Evolutionary conservation across 495 filamentous ascomycete genomes (phyloP).

Genomic region (Penicillium maclennaniae): DNA sequence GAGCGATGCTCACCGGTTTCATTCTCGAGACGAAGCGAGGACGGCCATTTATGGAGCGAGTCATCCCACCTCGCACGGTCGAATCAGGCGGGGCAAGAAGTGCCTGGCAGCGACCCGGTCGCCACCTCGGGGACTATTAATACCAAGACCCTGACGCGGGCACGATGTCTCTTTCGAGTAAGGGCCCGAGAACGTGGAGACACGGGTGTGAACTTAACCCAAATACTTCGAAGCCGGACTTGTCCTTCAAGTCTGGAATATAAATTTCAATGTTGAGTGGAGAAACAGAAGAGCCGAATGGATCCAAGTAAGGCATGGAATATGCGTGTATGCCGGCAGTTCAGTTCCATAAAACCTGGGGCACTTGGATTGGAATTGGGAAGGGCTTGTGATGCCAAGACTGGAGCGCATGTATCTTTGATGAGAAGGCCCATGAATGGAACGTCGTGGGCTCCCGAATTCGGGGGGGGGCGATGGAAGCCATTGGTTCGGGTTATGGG

Average conservation of each 20-base stretch:
- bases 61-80: background rate
- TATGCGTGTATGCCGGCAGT: background rate
- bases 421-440: background rate
- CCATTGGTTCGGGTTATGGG: constrained; percentile 19
- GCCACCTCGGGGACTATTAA: constrained; percentile 3
- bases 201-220: background rate
- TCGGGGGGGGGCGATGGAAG: background rate
- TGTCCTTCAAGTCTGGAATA: background rate
- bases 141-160: constrained; percentile 14
- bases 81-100: constrained; percentile 14
- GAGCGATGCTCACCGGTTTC: background rate
- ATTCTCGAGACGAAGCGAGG: constrained; percentile 4
- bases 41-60: background rate
- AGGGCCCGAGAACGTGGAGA: constrained; percentile 16
- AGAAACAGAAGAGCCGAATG: background rate
- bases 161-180: constrained; percentile 18
- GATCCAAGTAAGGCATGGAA: background rate
- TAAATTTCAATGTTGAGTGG: background rate
- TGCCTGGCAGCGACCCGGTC: constrained; percentile 5
- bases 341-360: background rate
- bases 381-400: constrained; percentile 3
- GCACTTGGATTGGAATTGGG: background rate
- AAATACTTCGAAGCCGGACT: background rate
- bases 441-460: background rate
- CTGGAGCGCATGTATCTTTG: constrained; percentile 1